Conservation (phyloP, 345 rosid genomes). For the Eucalyptus virginea region DNA sequence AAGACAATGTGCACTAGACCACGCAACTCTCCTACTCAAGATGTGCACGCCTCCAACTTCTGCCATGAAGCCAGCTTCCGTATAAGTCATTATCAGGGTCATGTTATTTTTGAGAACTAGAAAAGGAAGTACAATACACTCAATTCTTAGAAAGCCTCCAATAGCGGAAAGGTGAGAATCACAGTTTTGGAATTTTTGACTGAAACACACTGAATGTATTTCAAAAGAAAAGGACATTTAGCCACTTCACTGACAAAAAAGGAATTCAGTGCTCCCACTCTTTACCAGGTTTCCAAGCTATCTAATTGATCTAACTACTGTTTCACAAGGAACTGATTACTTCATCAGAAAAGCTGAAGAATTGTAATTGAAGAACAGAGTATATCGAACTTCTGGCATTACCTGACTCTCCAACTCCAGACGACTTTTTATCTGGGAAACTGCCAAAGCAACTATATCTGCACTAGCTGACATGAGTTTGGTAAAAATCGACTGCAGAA, state of each 20-base stretch:
- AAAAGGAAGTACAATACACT: not conserved
- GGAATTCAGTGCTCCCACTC: not conserved
- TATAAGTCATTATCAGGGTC: not conserved
- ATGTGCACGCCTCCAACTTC: not conserved
- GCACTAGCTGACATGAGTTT: constrained; percentile 70
- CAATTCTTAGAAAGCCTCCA: not conserved
- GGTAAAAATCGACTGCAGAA: constrained; percentile 65
- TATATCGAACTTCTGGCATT: not conserved
- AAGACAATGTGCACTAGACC: not conserved
- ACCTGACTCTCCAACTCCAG: constrained; percentile 64
- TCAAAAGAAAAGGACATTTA: not conserved
- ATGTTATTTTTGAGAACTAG: not conserved
- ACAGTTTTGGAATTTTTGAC: not conserved
- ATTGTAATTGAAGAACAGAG: not conserved
- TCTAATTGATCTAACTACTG: not conserved
- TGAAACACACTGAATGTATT: not conserved
- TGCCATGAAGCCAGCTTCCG: not conserved
- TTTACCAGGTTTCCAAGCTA: not conserved
- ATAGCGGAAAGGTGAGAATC: not conserved
- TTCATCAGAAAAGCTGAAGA: not conserved
- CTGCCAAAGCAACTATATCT: constrained; percentile 42
- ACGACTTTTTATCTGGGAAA: constrained; percentile 53
- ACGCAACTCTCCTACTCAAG: not conserved
- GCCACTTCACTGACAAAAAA: not conserved
- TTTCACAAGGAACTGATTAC: not conserved